phyloP scores from a whole-genome alignment of 208 protist genomes.

The Trypanosoma platydactyli region DNA sequence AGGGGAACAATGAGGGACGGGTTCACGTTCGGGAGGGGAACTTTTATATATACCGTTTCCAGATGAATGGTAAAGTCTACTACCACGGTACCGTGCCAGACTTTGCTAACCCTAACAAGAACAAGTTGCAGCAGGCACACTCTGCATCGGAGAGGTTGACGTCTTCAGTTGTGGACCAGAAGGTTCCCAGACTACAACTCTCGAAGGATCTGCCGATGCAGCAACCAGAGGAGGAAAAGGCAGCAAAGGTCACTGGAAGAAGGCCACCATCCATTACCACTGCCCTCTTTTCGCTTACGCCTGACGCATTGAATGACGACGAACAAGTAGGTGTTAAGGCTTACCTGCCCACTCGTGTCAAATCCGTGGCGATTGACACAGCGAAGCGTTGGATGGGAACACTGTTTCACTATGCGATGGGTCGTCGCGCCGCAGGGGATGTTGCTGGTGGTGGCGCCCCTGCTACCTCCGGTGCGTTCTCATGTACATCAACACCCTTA shows the following conservation, averaged over 20 bases:
- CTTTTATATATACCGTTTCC: conserved; percentile 82
- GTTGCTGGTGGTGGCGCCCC: not conserved
- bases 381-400: conserved; percentile 45
- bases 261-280: conserved; percentile 31
- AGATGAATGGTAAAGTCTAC: conserved; percentile 63
- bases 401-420: conserved; percentile 55
- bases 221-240: not conserved
- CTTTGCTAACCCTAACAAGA: conserved; percentile 88
- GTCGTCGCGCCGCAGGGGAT: not conserved
- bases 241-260: not conserved
- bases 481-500: not conserved
- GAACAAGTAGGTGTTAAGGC: conserved; percentile 1
- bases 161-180: not conserved
- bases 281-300: conserved; percentile 42
- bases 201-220: not conserved
- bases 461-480: not conserved
- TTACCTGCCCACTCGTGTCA: conserved; percentile 55
- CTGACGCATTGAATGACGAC: not conserved
- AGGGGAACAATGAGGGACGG: conserved; percentile 24
- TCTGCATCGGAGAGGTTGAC: not conserved
- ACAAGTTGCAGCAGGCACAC: conserved; percentile 18
- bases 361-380: conserved; percentile 38
- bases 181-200: too few relatives aligned
- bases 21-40: conserved; percentile 69
- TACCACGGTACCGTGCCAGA: conserved; percentile 84